Conservation (phyloP, 1,284 basidiomycete genomes). For the Pseudozyma sp. region DNA sequence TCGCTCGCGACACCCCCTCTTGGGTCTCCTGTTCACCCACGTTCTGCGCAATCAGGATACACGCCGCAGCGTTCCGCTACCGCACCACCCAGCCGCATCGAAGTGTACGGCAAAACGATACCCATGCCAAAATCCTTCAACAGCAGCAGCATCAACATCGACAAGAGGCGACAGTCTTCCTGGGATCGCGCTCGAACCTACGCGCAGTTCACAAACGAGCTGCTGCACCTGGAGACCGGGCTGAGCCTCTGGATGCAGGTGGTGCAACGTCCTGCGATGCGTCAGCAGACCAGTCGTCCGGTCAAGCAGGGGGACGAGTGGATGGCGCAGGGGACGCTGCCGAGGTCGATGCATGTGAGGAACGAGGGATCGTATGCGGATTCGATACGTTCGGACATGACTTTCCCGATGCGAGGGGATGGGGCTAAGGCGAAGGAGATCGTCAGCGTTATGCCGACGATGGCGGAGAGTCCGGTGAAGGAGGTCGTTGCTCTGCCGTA, state of each 20-base stretch:
- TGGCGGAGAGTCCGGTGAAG: conserved; percentile 42
- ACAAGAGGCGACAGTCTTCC: conserved; percentile 49
- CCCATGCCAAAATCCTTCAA: conserved; percentile 52
- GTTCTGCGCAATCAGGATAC: conserved; percentile 6
- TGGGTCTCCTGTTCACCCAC: conserved; percentile 23
- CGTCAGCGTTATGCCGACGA: conserved; percentile 38
- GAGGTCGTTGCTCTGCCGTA: conserved; percentile 51
- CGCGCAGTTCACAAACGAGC: conserved; percentile 59
- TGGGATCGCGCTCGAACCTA: conserved; percentile 59
- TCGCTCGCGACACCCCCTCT: conserved; percentile 20
- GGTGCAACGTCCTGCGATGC: conserved; percentile 47
- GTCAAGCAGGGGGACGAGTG: conserved; percentile 17
- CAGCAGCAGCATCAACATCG: conserved; percentile 44
- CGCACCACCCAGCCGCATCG: conserved; percentile 26
- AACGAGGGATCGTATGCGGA: conserved; percentile 55
- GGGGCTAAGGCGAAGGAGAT: conserved; percentile 62
- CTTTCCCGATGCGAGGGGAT: conserved; percentile 63
- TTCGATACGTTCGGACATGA: conserved; percentile 60
- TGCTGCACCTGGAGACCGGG: conserved; percentile 47
- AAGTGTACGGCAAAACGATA: conserved; percentile 55
- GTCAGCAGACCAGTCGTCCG: conserved; percentile 34
- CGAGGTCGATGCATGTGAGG: conserved; percentile 31
- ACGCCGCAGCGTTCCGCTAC: conserved; percentile 3
- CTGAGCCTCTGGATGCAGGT: conserved; percentile 55
- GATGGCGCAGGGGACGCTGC: conserved; percentile 19